Conservation (phyloP, 2,329 filamentous ascomycete species). For the Teratosphaeria gauchensis region DNA sequence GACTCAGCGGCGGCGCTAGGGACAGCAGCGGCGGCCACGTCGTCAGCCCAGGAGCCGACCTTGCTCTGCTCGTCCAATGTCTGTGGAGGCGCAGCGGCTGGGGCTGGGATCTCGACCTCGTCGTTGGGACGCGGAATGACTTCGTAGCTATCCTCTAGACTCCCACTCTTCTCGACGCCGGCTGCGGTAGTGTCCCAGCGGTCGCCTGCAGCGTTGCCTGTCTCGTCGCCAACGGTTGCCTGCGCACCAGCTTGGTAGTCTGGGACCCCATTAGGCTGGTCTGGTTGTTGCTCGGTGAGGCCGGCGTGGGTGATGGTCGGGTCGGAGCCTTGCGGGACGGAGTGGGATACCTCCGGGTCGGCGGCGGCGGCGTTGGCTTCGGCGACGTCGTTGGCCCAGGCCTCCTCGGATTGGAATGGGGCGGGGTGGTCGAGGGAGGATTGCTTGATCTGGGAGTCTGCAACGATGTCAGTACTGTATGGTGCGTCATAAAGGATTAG, state of each 20-base stretch:
- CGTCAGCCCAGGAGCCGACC: conserved; percentile 70
- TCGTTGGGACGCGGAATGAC: conserved; percentile 62
- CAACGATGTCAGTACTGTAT: not conserved
- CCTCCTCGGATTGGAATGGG: conserved; percentile 46
- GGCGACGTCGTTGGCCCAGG: conserved; percentile 39
- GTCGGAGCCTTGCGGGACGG: conserved; percentile 41
- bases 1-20: conserved; percentile 10
- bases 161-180: conserved; percentile 40
- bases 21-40: conserved; percentile 31
- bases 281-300: conserved; percentile 55
- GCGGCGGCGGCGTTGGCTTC: conserved; percentile 30
- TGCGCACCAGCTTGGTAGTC: conserved; percentile 9
- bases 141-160: conserved; percentile 60
- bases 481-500: not conserved
- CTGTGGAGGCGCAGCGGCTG: conserved; percentile 43
- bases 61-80: conserved; percentile 31
- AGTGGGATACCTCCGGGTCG: conserved; percentile 7
- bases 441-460: conserved; percentile 28
- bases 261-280: conserved; percentile 23
- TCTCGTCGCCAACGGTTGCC: conserved; percentile 26
- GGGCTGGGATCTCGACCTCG: conserved; percentile 60
- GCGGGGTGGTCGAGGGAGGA: conserved; percentile 35
- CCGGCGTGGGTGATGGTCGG: conserved; percentile 58
- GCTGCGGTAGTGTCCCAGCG: conserved; percentile 53
- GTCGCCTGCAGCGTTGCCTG: conserved; percentile 47